Conservation (phyloP, 345 rosid genomes). For the Eucalyptus brandiana region DNA sequence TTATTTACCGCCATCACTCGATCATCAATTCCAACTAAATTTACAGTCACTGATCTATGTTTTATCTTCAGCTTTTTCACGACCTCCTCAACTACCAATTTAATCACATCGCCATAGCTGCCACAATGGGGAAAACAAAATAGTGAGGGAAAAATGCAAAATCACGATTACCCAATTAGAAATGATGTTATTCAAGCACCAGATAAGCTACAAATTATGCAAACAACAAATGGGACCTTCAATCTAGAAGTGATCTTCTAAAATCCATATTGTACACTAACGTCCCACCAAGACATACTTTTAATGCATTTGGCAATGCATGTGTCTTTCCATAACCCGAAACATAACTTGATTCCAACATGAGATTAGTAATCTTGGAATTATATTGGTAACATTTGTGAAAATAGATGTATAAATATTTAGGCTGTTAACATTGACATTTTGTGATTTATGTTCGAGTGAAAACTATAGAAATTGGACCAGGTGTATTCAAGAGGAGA, state of each 20-base stretch:
- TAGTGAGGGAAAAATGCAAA: background rate
- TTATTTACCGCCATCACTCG: background rate
- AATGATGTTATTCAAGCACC: background rate
- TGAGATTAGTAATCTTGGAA: background rate
- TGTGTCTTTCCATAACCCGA: background rate
- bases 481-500: background rate
- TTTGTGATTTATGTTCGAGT: background rate
- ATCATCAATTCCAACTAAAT: background rate
- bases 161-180: no score
- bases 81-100: background rate
- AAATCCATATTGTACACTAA: background rate
- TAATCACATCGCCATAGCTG: fast-evolving
- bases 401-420: background rate
- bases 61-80: background rate
- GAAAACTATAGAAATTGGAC: background rate
- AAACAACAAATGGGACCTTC: background rate
- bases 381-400: fast-evolving
- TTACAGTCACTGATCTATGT: background rate
- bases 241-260: background rate
- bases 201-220: background rate
- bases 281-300: background rate
- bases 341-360: background rate
- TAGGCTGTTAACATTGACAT: background rate
- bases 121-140: background rate
- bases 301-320: background rate